Conservation (phyloP, 192 early-diverging fungal species). For the Entomortierella lignicola region DNA sequence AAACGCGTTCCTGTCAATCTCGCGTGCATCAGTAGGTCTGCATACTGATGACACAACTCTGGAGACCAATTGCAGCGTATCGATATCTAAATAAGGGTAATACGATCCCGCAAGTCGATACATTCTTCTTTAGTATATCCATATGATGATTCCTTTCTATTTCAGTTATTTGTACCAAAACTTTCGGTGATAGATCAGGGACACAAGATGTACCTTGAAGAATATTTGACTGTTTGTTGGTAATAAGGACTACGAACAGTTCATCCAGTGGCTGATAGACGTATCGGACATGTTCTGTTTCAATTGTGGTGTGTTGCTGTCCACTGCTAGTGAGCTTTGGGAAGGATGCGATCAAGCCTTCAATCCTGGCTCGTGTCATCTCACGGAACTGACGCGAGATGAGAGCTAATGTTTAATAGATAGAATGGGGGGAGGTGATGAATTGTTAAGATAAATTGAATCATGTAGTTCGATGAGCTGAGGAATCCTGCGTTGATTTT, state of each 20-base stretch:
- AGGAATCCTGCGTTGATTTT: too few species aligned
- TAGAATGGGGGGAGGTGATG: neutral
- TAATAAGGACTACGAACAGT: conserved; percentile 94
- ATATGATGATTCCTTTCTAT: too few species aligned
- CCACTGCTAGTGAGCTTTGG: conserved; percentile 92
- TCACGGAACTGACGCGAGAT: conserved; percentile 97
- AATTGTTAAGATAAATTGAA: neutral
- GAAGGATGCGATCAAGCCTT: conserved; percentile 95
- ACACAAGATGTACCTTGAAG: conserved; percentile 69
- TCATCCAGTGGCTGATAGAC: conserved; percentile 99
- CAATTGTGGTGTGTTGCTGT: conserved; percentile 97
- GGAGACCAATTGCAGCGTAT: conserved; percentile 93
- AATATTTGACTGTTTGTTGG: conserved; percentile 96
- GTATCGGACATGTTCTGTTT: conserved; percentile 97
- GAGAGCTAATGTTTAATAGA: conserved; percentile 63
- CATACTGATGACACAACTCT: conserved; percentile 93
- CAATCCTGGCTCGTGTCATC: conserved; percentile 96
- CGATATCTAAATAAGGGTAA: too few species aligned
- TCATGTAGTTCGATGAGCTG: too few species aligned
- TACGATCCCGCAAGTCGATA: too few species aligned
- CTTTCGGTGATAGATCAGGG: neutral
- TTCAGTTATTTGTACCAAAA: too few species aligned
- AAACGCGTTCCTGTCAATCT: conserved; percentile 87
- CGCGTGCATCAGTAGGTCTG: conserved; percentile 85
- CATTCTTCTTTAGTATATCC: too few species aligned